Percentiles rank a stretch among this genome's conserved stretches.
Conservation (phyloP, 2,329 filamentous ascomycete species). For the Raffaelea albimanens region DNA sequence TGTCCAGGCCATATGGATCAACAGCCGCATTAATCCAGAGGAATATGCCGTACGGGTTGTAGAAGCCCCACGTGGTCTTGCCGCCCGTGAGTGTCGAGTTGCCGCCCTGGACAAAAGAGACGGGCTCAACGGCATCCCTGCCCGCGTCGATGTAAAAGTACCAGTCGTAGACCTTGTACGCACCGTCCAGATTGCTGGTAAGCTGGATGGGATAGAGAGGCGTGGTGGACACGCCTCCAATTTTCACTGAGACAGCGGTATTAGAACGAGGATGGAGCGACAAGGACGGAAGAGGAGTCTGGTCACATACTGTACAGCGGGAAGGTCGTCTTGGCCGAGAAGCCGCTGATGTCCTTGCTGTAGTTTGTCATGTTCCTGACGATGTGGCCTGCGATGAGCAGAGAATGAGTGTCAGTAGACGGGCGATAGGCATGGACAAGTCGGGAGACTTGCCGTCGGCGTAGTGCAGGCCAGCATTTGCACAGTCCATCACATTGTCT, state of each 20-base stretch:
- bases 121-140: slow-evolving; percentile 7
- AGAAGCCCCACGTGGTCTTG: slow-evolving; percentile 12
- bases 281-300: too few species aligned
- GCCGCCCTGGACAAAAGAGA: slow-evolving; percentile 6
- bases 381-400: neutral
- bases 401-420: too few species aligned
- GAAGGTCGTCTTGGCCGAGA: too few species aligned
- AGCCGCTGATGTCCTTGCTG: too few species aligned
- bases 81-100: slow-evolving; percentile 8
- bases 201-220: slow-evolving; percentile 6
- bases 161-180: slow-evolving; percentile 4
- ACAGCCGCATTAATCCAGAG: neutral
- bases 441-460: too few species aligned
- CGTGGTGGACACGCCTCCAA: neutral
- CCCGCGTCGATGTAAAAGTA: slow-evolving; percentile 9
- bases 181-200: neutral
- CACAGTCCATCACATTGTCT: too few species aligned
- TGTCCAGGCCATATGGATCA: too few species aligned
- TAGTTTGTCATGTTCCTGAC: slow-evolving; percentile 12
- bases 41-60: slow-evolving; percentile 7
- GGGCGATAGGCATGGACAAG: too few species aligned
- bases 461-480: too few species aligned
- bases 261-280: too few species aligned
- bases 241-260: slow-evolving; percentile 6
- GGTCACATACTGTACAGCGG: too few species aligned